Percentiles rank a stretch among this genome's conserved stretches.
phyloP scores from a whole-genome alignment of 495 filamentous ascomycete species.

The Aspergillus ostianus region DNA sequence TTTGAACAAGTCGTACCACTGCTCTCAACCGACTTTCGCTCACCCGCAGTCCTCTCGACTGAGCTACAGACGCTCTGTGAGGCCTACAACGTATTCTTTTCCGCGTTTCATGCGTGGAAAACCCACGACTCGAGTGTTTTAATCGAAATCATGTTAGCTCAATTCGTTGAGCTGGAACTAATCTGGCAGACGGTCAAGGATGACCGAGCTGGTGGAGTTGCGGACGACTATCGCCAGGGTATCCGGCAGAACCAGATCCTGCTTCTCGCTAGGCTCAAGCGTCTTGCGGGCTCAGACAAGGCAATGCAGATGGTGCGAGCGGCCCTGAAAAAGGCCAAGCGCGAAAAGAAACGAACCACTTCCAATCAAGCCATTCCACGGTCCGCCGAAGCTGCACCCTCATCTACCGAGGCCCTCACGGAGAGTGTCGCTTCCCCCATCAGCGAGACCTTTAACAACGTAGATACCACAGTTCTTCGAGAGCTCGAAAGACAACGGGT shows the following conservation, averaged over 20 bases:
- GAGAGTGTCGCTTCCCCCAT: conserved; percentile 47
- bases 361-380: conserved; percentile 61
- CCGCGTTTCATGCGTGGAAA: conserved; percentile 95
- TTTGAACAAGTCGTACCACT: conserved; percentile 76
- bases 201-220: conserved; percentile 77
- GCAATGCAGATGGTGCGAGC: conserved; percentile 80
- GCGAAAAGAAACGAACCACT: conserved; percentile 56
- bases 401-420: conserved; percentile 35
- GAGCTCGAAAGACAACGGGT: conserved; percentile 38
- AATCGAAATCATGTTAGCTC: conserved; percentile 91
- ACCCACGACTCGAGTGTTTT: conserved; percentile 83
- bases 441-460: conserved; percentile 44
- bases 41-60: conserved; percentile 35
- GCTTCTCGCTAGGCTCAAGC: conserved; percentile 83
- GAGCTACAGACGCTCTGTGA: conserved; percentile 50
- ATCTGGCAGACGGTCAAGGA: conserved; percentile 97
- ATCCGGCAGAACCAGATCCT: conserved; percentile 92
- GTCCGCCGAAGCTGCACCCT: conserved; percentile 38
- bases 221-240: conserved; percentile 86
- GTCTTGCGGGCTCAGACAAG: conserved; percentile 76
- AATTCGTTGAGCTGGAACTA: conserved; percentile 91
- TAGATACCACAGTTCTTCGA: conserved; percentile 38
- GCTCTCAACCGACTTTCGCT: conserved; percentile 54
- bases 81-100: conserved; percentile 77
- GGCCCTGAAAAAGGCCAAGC: conserved; percentile 75